These are phyloP conservation scores for Inonotus hispidus DNA, from an alignment of 1,284 basidiomycete genomes.

Conservation along the genomic window DNA sequence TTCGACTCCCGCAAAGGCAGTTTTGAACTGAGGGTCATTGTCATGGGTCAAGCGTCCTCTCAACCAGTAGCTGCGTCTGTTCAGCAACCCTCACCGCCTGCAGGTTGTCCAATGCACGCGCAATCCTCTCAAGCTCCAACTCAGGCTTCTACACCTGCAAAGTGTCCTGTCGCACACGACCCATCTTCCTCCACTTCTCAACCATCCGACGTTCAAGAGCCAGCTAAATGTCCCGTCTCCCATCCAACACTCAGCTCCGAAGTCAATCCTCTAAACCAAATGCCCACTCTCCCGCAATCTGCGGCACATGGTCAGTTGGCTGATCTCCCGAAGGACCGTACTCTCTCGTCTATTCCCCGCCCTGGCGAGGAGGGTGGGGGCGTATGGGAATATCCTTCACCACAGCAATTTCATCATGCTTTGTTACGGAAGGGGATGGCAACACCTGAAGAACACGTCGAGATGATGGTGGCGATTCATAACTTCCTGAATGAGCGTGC, in stretches of 20 bases:
- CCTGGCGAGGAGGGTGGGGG: conserved; percentile 30
- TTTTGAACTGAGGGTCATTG: neutral
- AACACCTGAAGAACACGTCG: conserved; percentile 94
- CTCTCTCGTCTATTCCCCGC: conserved; percentile 86
- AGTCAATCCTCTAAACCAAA: conserved; percentile 85
- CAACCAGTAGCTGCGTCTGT: conserved; percentile 2
- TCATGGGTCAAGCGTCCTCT: conserved; percentile 17
- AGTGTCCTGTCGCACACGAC: conserved; percentile 14
- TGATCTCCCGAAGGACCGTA: conserved; percentile 71
- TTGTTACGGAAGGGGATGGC: conserved; percentile 97
- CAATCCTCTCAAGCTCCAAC: neutral
- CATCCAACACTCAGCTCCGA: neutral
- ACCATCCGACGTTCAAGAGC: neutral
- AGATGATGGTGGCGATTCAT: conserved; percentile 97
- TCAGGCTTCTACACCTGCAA: conserved; percentile 1
- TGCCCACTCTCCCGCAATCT: conserved; percentile 76
- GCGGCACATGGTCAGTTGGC: conserved; percentile 53
- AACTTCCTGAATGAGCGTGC: conserved; percentile 98
- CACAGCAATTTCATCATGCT: conserved; percentile 99
- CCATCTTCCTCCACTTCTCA: conserved; percentile 2
- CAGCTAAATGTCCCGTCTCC: conserved; percentile 13
- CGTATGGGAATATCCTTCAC: conserved; percentile 95
- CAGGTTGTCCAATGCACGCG: conserved; percentile 17
- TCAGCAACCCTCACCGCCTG: conserved; percentile 4
- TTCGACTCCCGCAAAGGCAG: neutral